phyloP scores from a whole-genome alignment of 2,329 filamentous ascomycete species.

The Pseudogymnoascus sp. region DNA sequence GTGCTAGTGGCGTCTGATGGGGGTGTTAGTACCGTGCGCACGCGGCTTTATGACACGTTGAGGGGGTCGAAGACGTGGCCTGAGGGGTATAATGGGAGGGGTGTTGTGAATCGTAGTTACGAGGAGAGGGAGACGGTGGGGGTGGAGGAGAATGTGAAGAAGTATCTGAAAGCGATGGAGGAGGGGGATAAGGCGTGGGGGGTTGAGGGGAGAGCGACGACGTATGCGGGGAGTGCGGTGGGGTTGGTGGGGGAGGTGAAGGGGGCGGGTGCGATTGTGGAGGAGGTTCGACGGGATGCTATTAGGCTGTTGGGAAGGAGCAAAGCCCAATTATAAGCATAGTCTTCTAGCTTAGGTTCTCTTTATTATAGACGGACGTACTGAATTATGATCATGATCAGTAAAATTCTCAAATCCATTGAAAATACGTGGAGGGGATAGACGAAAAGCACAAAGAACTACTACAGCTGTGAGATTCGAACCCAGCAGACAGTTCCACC shows the following conservation, averaged over 20 bases:
- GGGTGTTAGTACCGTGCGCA: conserved; percentile 40
- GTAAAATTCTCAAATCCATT: neutral
- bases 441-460: neutral
- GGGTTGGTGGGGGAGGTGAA: conserved; percentile 46
- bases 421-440: neutral
- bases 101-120: conserved; percentile 46
- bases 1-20: conserved; percentile 40
- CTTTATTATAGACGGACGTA: neutral
- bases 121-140: conserved; percentile 31
- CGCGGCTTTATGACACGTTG: conserved; percentile 42
- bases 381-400: neutral
- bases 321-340: neutral
- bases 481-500: too few relatives aligned
- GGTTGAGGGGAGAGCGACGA: conserved; percentile 44
- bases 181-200: conserved; percentile 46
- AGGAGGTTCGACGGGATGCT: conserved; percentile 26
- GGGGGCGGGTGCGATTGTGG: conserved; percentile 43
- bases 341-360: neutral
- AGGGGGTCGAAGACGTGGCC: conserved; percentile 52
- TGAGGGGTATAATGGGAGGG: conserved; percentile 46
- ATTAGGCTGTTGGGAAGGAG: neutral
- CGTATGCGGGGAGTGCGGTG: conserved; percentile 54
- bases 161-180: conserved; percentile 37
- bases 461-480: neutral
- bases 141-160: conserved; percentile 32